Conservation (phyloP, 495 filamentous ascomycete species). For the Neurospora intermedia region DNA sequence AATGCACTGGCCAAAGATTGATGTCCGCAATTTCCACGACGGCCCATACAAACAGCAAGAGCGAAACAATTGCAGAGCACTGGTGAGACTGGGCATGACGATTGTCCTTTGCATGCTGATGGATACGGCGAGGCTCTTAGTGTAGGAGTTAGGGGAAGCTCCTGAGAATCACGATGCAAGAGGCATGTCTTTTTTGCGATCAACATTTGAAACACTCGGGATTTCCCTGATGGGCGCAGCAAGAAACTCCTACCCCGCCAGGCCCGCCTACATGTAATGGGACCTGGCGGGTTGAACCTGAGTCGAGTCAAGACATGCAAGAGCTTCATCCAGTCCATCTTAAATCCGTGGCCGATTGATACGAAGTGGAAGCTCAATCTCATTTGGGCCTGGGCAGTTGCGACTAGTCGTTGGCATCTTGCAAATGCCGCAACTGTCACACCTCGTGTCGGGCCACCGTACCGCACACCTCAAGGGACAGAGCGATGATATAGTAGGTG, state of each 20-base stretch:
- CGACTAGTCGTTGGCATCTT: neutral
- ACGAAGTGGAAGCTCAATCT: neutral
- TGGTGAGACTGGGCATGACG: neutral
- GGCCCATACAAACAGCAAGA: neutral
- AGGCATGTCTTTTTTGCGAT: neutral
- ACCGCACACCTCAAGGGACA: neutral
- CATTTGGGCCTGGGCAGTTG: neutral
- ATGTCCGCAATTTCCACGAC: neutral
- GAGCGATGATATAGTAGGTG: neutral
- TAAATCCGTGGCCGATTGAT: no score
- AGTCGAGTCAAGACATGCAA: neutral
- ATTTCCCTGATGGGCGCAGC: neutral
- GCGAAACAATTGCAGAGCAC: neutral
- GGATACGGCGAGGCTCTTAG: neutral
- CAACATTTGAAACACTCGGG: neutral
- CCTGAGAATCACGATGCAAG: neutral
- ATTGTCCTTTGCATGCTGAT: neutral
- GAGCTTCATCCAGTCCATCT: neutral
- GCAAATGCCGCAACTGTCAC: neutral
- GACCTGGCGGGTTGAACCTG: neutral
- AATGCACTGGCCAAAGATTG: neutral
- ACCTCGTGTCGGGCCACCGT: neutral
- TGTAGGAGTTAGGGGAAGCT: neutral
- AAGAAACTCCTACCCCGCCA: neutral
- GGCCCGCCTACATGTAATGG: neutral